Evolutionary conservation across 2,329 filamentous ascomycete species (phyloP).

Genomic region (Hypoxylon sp.): DNA sequence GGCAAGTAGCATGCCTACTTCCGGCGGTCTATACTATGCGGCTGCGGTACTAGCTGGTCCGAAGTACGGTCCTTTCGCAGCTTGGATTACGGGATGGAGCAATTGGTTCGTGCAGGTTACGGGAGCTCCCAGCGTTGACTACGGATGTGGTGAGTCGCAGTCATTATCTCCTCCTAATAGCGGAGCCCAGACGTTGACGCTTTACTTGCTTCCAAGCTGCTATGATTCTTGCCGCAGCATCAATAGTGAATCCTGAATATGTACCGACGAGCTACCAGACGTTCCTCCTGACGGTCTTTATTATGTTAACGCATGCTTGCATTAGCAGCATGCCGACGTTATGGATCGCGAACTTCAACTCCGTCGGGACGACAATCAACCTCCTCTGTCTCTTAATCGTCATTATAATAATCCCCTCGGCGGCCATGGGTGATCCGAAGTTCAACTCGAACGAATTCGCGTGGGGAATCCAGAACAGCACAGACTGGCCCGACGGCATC

Average conservation of each 20-base stretch:
- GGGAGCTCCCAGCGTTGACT: slow-evolving; percentile 54
- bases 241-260: slow-evolving; percentile 77
- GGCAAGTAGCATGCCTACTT: slow-evolving; percentile 80
- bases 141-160: slow-evolving; percentile 52
- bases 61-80: slow-evolving; percentile 54
- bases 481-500: slow-evolving; percentile 77
- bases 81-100: slow-evolving; percentile 56
- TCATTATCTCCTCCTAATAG: not conserved
- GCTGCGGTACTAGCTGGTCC: slow-evolving; percentile 75
- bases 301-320: slow-evolving; percentile 77
- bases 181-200: not conserved
- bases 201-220: slow-evolving; percentile 58
- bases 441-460: slow-evolving; percentile 66
- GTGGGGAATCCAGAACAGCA: slow-evolving; percentile 75
- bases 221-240: slow-evolving; percentile 80
- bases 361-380: slow-evolving; percentile 78
- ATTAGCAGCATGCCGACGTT: slow-evolving; percentile 80
- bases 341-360: slow-evolving; percentile 80
- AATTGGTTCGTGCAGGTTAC: slow-evolving; percentile 56
- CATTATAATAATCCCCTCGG: slow-evolving; percentile 77
- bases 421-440: slow-evolving; percentile 67
- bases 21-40: slow-evolving; percentile 81
- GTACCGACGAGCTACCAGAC: slow-evolving; percentile 75
- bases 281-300: slow-evolving; percentile 75
- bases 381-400: slow-evolving; percentile 76